Evolutionary conservation across 164 flowering plant species (phyloP), one percentile per base, ranked within the genome.

Genomic region (Stephania japonica): DNA sequence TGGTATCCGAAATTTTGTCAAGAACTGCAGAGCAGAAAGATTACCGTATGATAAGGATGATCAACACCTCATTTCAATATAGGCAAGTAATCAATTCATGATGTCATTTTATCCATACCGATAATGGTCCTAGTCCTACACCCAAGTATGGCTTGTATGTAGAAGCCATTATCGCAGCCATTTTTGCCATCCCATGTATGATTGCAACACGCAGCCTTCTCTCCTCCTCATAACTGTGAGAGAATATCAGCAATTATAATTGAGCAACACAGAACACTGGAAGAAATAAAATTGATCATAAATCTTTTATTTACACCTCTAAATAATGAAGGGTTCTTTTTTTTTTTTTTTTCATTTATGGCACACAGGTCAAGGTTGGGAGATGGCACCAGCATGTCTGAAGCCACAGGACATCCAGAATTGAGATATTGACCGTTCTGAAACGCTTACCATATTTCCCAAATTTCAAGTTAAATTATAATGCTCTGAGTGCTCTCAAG

Each of bases 91-190:
- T 4, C 43, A 32, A 49, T 47, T 18, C 26, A 13, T 43, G 59
- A 23, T 11, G 38, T 42, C 44, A 14, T 32, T 27, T 7, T 19
- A 65, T 69, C 42, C 92, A 21, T 87, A 92, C 98, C 86, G 91
- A 88, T 26, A 94, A 66, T 59, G 97, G 97, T 69, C 98, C 98
- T 73, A 94, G 97, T 38, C 98, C 98, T 14, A 90, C 93, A 21
- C 98, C 98, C 75, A 94, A 77, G 78, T 94, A 94, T 27, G 93
- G 91, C 78, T 91, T 94, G 83, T 92, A 94, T 67, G 97, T 92
- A 75, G 97, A 83, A 75, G 97, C 97, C 98, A 94, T 94, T 2
- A 86, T 74, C 59, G 98, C 98, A 79, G 97, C 97, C 93, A 89
- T 88, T 82, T 97, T 86, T 64, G 98, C 97, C 88, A 94, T 83